Evolutionary conservation across 768 basidiomycete species (phyloP).

Genomic region (Symmetrospora coprosmae): DNA sequence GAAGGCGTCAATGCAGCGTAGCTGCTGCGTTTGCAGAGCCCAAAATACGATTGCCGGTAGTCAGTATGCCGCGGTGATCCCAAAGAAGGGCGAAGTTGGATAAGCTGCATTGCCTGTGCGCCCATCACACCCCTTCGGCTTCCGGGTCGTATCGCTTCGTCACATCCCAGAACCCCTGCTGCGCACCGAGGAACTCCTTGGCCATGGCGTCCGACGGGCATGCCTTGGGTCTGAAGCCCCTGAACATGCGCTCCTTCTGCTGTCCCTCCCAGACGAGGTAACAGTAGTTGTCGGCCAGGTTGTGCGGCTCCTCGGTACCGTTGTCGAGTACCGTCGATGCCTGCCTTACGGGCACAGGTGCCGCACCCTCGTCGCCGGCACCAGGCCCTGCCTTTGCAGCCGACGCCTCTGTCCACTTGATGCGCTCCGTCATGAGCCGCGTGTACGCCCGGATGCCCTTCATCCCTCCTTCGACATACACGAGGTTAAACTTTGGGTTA

Average conservation of each 20-base stretch:
- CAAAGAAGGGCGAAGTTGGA: too few relatives aligned
- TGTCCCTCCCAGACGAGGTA: conserved; percentile 86
- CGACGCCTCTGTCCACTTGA: conserved; percentile 76
- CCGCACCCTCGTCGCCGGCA: neutral
- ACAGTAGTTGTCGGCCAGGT: conserved; percentile 76
- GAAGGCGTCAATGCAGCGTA: too few relatives aligned
- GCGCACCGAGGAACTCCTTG: conserved; percentile 71
- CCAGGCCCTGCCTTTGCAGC: conserved; percentile 5
- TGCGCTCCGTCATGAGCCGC: conserved; percentile 67
- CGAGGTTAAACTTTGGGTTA: conserved; percentile 72
- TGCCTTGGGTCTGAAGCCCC: conserved; percentile 31
- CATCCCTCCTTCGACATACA: conserved; percentile 81
- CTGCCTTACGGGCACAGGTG: neutral
- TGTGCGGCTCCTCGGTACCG: conserved; percentile 38
- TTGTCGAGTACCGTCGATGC: neutral
- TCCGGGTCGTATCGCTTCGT: conserved; percentile 46
- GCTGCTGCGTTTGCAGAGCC: too few relatives aligned
- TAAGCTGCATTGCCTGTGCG: too few relatives aligned
- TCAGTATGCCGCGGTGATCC: too few relatives aligned
- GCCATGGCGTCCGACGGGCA: conserved; percentile 54
- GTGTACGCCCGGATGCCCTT: conserved; percentile 79
- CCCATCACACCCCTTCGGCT: too few relatives aligned
- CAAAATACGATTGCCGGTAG: too few relatives aligned
- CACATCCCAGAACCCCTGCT: conserved; percentile 86
- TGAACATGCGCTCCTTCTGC: conserved; percentile 67